Percentiles rank a stretch among this genome's conserved stretches.
Evolutionary conservation across 2,329 filamentous ascomycete species (phyloP).

Genomic region (Aspergillus melleus): DNA sequence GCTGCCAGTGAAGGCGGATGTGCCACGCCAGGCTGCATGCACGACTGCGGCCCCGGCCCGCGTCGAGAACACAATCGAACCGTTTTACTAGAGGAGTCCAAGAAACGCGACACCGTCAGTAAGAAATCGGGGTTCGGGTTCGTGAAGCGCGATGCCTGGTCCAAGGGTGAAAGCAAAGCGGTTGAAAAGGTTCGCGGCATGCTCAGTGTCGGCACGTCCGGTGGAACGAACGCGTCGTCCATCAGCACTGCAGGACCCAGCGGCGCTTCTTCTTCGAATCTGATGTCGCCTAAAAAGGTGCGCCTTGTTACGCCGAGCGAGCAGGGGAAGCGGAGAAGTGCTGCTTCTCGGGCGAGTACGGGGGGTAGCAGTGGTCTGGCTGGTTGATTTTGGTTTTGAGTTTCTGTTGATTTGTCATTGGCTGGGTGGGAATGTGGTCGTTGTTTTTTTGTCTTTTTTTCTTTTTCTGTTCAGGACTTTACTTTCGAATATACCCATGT

Average conservation of each 20-base stretch:
- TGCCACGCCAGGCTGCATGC: slow-evolving; percentile 59
- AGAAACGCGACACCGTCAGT: slow-evolving; percentile 33
- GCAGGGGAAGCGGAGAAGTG: slow-evolving; percentile 32
- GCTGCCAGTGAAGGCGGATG: slow-evolving; percentile 55
- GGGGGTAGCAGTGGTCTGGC: slow-evolving; percentile 14
- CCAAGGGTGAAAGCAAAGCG: slow-evolving; percentile 46
- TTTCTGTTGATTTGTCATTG: not conserved
- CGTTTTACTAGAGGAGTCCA: slow-evolving; percentile 31
- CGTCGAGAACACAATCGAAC: slow-evolving; percentile 43
- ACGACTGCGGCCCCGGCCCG: slow-evolving; percentile 57
- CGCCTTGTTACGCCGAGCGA: slow-evolving; percentile 46
- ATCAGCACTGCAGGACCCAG: slow-evolving; percentile 21
- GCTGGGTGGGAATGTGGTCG: not conserved
- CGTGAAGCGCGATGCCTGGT: slow-evolving; percentile 47
- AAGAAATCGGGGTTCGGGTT: slow-evolving; percentile 35
- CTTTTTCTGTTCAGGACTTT: not conserved
- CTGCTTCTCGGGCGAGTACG: slow-evolving; percentile 22
- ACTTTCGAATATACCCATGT: slow-evolving; percentile 4
- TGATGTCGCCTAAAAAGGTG: slow-evolving; percentile 47
- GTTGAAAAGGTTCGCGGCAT: slow-evolving; percentile 48
- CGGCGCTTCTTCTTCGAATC: slow-evolving; percentile 30
- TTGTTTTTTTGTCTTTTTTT: not conserved
- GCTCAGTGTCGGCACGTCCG: slow-evolving; percentile 34
- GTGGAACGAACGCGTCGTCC: slow-evolving; percentile 24
- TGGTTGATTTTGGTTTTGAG: not conserved